phyloP scores from a whole-genome alignment of 2,329 filamentous ascomycete genomes.

The Cladosporium sp. region DNA sequence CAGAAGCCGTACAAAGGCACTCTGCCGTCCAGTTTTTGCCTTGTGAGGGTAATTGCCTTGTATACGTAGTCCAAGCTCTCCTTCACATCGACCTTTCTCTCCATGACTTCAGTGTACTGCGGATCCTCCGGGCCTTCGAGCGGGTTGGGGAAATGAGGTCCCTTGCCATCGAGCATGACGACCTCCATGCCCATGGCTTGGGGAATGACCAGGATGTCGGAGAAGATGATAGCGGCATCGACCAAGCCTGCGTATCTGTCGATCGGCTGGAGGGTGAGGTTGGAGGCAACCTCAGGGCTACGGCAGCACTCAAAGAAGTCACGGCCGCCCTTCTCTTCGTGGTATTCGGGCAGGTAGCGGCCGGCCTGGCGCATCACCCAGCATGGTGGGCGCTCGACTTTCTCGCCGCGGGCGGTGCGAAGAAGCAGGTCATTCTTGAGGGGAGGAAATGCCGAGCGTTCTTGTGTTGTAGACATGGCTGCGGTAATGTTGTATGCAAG shows the following conservation, averaged over 20 bases:
- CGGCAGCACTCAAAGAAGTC: slow-evolving; percentile 99
- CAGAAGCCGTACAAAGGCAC: slow-evolving; percentile 96
- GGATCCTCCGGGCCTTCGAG: slow-evolving; percentile 73
- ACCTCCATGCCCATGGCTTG: slow-evolving; percentile 99
- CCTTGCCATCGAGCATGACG: slow-evolving; percentile 96
- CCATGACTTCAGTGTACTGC: slow-evolving; percentile 76
- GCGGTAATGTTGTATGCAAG: slow-evolving; percentile 15
- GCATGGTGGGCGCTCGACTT: slow-evolving; percentile 87
- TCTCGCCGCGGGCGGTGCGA: slow-evolving; percentile 82
- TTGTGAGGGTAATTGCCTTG: slow-evolving; percentile 85
- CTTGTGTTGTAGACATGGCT: slow-evolving; percentile 20
- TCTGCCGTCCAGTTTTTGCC: slow-evolving; percentile 78
- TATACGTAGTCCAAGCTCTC: slow-evolving; percentile 90
- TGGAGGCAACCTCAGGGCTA: slow-evolving; percentile 85
- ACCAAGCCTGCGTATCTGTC: slow-evolving; percentile 86
- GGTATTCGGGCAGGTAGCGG: slow-evolving; percentile 95
- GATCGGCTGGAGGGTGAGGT: slow-evolving; percentile 88
- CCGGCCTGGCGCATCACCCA: slow-evolving; percentile 99
- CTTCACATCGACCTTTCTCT: slow-evolving; percentile 75
- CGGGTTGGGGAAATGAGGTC: slow-evolving; percentile 87
- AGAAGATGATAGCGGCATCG: slow-evolving; percentile 98
- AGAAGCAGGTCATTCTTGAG: slow-evolving; percentile 91
- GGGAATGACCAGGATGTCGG: slow-evolving; percentile 94
- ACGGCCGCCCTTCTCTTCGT: slow-evolving; percentile 81
- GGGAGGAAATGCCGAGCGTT: slow-evolving; percentile 60